Percentiles rank a stretch among this genome's conserved stretches.
Evolutionary conservation across 106 monocot species (phyloP).

Genomic region (Phalaenopsis equestris): DNA sequence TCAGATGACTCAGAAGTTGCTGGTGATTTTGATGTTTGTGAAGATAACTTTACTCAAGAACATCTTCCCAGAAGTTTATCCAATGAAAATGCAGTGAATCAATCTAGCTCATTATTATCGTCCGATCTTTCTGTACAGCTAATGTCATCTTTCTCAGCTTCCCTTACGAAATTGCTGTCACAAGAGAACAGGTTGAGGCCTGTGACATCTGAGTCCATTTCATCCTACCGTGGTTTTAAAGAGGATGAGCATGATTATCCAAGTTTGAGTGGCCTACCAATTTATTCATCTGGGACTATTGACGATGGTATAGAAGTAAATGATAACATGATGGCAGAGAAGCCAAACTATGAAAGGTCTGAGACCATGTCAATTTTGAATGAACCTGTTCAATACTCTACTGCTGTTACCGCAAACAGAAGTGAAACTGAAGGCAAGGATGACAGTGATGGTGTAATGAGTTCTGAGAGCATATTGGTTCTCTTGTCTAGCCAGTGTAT

Average conservation of each 20-base stretch:
- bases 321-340: slow-evolving; percentile 14
- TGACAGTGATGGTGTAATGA: slow-evolving; percentile 38
- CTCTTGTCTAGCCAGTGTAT: slow-evolving; percentile 59
- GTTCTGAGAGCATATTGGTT: slow-evolving; percentile 77
- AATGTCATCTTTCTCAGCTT: slow-evolving; percentile 36
- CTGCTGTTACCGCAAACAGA: slow-evolving; percentile 14
- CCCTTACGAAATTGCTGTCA: slow-evolving; percentile 24
- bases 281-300: slow-evolving; percentile 21
- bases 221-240: slow-evolving; percentile 17
- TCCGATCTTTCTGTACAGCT: slow-evolving; percentile 20
- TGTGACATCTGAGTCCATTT: slow-evolving; percentile 20
- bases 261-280: slow-evolving; percentile 7
- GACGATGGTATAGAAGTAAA: slow-evolving; percentile 18
- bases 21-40: slow-evolving; percentile 12
- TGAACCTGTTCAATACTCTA: slow-evolving; percentile 26
- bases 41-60: slow-evolving; percentile 7
- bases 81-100: not conserved
- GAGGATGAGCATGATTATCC: slow-evolving; percentile 14
- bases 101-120: slow-evolving; percentile 2
- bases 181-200: slow-evolving; percentile 11
- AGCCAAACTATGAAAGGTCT: slow-evolving; percentile 13
- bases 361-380: slow-evolving; percentile 12
- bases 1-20: not conserved
- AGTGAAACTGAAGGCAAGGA: slow-evolving; percentile 13
- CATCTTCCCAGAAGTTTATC: not conserved